Conservation (phyloP, 495 filamentous ascomycete genomes). For the Penicillium crystallinum region DNA sequence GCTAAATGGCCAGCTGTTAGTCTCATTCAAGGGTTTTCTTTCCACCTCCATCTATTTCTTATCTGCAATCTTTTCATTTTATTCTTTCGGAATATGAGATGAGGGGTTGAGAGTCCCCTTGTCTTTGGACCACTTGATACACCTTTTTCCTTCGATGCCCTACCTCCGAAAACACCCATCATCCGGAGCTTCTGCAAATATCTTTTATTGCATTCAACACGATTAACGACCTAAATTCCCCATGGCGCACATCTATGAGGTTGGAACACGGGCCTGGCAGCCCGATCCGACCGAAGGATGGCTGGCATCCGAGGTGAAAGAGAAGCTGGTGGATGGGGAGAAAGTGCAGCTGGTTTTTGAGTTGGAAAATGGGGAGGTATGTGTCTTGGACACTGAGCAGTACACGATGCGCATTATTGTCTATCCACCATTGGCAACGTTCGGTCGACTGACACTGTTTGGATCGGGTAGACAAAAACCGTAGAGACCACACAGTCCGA, state of each 20-base stretch:
- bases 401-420: neutral
- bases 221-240: constrained; percentile 2
- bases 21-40: constrained; percentile 20
- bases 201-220: constrained; percentile 3
- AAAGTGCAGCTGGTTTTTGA: constrained; percentile 82
- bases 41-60: constrained; percentile 1
- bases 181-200: neutral
- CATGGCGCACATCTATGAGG: constrained; percentile 93
- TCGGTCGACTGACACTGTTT: constrained; percentile 19
- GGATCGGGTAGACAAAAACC: constrained; percentile 58
- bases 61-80: constrained; percentile 7
- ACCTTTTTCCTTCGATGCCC: constrained; percentile 1
- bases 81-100: constrained; percentile 26
- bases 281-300: constrained; percentile 92
- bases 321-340: constrained; percentile 77
- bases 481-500: constrained; percentile 75
- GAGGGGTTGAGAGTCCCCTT: constrained; percentile 25
- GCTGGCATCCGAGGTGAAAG: constrained; percentile 91
- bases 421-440: neutral
- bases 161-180: neutral
- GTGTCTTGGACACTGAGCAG: constrained; percentile 8
- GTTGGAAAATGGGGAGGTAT: constrained; percentile 90
- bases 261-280: constrained; percentile 97
- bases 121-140: constrained; percentile 23
- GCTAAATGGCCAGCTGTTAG: constrained; percentile 38